A percentile compares a stretch with the other conserved stretches of the same genome.
Evolutionary conservation across 768 basidiomycete genomes (phyloP).

Genomic region (Sporobolomyces pararoseus): DNA sequence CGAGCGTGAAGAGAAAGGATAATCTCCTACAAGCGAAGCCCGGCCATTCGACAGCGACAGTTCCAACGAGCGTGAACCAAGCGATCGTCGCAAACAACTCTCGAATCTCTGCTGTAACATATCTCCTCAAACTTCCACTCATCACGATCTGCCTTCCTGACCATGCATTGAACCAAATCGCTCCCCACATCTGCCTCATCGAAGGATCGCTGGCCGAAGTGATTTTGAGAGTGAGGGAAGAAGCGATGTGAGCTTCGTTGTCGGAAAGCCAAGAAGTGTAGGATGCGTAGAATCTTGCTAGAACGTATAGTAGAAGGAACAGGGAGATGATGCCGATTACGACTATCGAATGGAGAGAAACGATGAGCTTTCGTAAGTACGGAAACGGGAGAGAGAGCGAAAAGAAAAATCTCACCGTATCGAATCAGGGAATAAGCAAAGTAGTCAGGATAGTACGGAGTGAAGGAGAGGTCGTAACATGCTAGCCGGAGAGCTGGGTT

Average conservation of each 20-base stretch:
- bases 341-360: constrained; percentile 55
- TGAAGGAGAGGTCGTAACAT: constrained; percentile 73
- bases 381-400: constrained; percentile 34
- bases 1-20: not conserved
- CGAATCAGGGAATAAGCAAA: constrained; percentile 55
- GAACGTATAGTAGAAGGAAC: constrained; percentile 77
- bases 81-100: constrained; percentile 92
- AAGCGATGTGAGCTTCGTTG: constrained; percentile 61
- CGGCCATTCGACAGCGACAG: constrained; percentile 96
- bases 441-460: constrained; percentile 55
- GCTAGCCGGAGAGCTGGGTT: constrained; percentile 67
- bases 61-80: constrained; percentile 78
- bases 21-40: constrained; percentile 72
- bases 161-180: constrained; percentile 84
- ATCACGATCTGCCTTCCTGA: constrained; percentile 84
- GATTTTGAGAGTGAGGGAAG: constrained; percentile 42
- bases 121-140: constrained; percentile 80
- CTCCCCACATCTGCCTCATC: constrained; percentile 69
- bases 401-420: constrained; percentile 4
- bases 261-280: constrained; percentile 69
- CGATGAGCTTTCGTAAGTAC: constrained; percentile 49
- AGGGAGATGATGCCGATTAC: constrained; percentile 60
- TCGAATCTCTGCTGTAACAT: constrained; percentile 85
- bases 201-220: constrained; percentile 7
- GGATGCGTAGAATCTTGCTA: constrained; percentile 75